A percentile compares a stretch with the other conserved stretches of the same genome.
These are phyloP conservation scores for Agaricus subrufescens DNA, from an alignment of 768 basidiomycete species.

Conservation along the genomic window DNA sequence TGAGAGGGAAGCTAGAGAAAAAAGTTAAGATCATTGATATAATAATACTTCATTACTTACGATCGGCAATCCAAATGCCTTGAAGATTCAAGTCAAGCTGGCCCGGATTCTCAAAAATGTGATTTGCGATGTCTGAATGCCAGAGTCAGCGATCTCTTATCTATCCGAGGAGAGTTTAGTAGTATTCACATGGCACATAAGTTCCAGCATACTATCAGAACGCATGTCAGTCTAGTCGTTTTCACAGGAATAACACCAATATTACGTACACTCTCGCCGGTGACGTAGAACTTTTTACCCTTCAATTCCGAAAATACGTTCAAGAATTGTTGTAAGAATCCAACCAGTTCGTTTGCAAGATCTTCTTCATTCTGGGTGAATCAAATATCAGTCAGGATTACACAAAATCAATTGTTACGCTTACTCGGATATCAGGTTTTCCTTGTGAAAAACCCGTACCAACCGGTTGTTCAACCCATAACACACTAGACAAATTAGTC, in stretches of 20 bases:
- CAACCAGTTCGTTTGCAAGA: constrained; percentile 41
- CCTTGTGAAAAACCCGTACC: constrained; percentile 79
- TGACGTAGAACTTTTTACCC: constrained; percentile 63
- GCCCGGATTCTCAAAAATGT: constrained; percentile 56
- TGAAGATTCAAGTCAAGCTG: constrained; percentile 53
- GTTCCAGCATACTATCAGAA: constrained; percentile 59
- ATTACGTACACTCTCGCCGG: constrained; percentile 68
- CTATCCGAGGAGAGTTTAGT: neutral
- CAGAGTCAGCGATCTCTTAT: neutral
- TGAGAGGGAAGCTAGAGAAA: constrained; percentile 44
- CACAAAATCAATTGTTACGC: constrained; percentile 23
- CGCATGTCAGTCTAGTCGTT: neutral
- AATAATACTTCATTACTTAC: constrained; percentile 31
- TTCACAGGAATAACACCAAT: neutral
- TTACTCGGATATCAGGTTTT: constrained; percentile 53
- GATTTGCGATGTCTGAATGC: constrained; percentile 64
- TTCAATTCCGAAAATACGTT: constrained; percentile 71
- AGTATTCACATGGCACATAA: constrained; percentile 48
- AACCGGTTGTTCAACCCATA: constrained; percentile 78
- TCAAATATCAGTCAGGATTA: neutral
- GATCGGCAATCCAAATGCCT: constrained; percentile 72
- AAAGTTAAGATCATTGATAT: neutral
- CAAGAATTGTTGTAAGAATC: constrained; percentile 74
- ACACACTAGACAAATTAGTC: constrained; percentile 73
- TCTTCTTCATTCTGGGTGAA: constrained; percentile 40